Conservation (phyloP, 2,329 filamentous ascomycete species). For the Aspergillus piperis region DNA sequence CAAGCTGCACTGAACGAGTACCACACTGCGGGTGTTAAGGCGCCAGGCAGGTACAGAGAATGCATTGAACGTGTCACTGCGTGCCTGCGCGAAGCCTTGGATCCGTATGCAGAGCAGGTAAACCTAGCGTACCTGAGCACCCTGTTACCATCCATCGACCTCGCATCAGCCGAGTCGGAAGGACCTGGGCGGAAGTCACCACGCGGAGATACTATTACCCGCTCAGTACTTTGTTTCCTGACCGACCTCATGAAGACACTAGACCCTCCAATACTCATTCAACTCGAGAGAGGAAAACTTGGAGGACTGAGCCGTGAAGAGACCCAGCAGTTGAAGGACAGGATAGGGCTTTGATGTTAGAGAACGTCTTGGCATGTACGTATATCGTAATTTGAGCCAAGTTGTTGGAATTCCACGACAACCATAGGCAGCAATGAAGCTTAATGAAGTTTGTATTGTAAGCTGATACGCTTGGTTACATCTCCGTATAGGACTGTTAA, state of each 20-base stretch:
- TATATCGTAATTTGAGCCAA: background rate
- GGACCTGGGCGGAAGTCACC: slow-evolving; percentile 28
- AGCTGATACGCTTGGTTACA: background rate
- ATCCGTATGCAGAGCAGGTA: slow-evolving; percentile 29
- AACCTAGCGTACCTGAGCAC: slow-evolving; percentile 22
- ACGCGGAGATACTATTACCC: slow-evolving; percentile 43
- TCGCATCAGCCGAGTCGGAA: slow-evolving; percentile 29
- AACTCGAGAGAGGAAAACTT: slow-evolving; percentile 53
- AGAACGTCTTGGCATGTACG: background rate
- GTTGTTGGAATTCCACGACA: background rate
- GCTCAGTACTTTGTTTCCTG: slow-evolving; percentile 45
- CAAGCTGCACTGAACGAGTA: slow-evolving; percentile 55
- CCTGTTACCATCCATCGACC: slow-evolving; percentile 18
- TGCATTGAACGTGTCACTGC: slow-evolving; percentile 49
- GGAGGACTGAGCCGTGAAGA: slow-evolving; percentile 40
- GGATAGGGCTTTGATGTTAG: slow-evolving; percentile 24
- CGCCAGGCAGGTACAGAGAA: slow-evolving; percentile 42
- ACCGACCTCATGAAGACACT: slow-evolving; percentile 45
- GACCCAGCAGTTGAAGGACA: slow-evolving; percentile 38
- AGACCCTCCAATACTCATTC: slow-evolving; percentile 51
- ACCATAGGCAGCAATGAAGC: background rate
- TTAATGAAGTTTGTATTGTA: background rate
- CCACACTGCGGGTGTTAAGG: slow-evolving; percentile 38
- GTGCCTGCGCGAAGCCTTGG: slow-evolving; percentile 38
- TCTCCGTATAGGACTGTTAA: background rate